Evolutionary conservation across 139 green algal genomes (phyloP).

Genomic region (Eudorina sp.): DNA sequence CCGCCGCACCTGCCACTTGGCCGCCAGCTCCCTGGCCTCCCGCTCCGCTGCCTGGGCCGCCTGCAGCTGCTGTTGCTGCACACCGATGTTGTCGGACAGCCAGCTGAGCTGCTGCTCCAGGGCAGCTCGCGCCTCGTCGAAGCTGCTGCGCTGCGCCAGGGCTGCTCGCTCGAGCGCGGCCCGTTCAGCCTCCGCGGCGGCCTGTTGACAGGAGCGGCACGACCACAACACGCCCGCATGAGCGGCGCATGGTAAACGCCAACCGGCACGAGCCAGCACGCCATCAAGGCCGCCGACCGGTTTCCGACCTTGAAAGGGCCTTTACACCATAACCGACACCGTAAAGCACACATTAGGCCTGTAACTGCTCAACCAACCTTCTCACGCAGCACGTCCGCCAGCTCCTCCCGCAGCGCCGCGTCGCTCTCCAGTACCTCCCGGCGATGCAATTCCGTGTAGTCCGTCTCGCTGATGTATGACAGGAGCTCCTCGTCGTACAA

Average conservation of each 20-base stretch:
- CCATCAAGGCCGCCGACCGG: no score
- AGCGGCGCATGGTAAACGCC: no score
- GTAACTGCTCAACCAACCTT: constrained; percentile 16
- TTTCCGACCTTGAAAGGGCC: no score
- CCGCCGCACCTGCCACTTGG: constrained; percentile 37
- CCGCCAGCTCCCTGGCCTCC: constrained; percentile 21
- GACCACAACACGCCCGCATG: no score
- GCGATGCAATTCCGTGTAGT: constrained; percentile 39
- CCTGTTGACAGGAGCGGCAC: not conserved
- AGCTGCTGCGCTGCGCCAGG: constrained; percentile 46
- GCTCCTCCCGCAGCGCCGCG: constrained; percentile 42
- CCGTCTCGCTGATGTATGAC: constrained; percentile 48
- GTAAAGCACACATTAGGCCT: not conserved
- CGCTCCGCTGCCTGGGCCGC: constrained; percentile 38
- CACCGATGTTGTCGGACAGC: constrained; percentile 28
- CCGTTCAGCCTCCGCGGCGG: constrained; percentile 25
- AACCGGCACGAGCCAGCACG: no score
- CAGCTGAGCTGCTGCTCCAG: constrained; percentile 43
- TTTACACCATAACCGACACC: not conserved
- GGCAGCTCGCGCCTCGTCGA: constrained; percentile 13
- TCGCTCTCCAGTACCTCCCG: constrained; percentile 42
- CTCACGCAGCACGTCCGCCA: constrained; percentile 32
- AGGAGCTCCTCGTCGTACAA: constrained; percentile 52
- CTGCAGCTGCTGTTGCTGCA: constrained; percentile 46
- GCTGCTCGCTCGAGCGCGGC: constrained; percentile 32